Conservation (phyloP, 371 early-diverging fungal genomes). For the Actinomortierella wolfii region DNA sequence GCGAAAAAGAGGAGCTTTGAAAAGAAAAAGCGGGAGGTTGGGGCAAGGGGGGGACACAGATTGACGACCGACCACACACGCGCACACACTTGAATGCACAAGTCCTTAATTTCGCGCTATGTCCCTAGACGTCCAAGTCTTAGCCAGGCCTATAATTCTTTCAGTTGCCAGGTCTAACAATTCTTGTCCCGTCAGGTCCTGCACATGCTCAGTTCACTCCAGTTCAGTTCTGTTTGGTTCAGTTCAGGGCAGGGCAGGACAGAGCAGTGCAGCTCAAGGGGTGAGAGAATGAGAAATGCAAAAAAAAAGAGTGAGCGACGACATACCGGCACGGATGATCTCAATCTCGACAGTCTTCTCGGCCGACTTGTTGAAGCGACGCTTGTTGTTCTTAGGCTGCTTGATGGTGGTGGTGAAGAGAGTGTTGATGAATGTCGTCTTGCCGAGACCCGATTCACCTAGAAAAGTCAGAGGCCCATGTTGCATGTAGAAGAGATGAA, state of each 20-base stretch:
- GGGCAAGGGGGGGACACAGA: too few relatives aligned
- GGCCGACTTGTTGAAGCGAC: slow-evolving; percentile 79
- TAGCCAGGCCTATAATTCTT: neutral
- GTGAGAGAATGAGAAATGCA: neutral
- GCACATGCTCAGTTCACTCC: slow-evolving; percentile 22
- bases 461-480: neutral
- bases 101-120: slow-evolving; percentile 18
- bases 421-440: slow-evolving; percentile 91
- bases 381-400: slow-evolving; percentile 86
- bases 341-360: slow-evolving; percentile 94
- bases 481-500: too few relatives aligned
- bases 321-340: slow-evolving; percentile 87
- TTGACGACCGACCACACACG: too few relatives aligned
- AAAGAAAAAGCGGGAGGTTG: too few relatives aligned
- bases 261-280: neutral
- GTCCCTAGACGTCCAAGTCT: neutral
- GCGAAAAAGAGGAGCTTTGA: too few relatives aligned
- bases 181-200: too few relatives aligned
- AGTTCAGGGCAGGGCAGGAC: neutral
- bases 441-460: slow-evolving; percentile 82
- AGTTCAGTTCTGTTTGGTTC: slow-evolving; percentile 23
- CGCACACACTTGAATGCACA: too few relatives aligned
- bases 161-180: too few relatives aligned
- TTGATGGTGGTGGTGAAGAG: slow-evolving; percentile 86
- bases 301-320: neutral